Evolutionary conservation across 1,139 yeast genomes (phyloP).

Genomic region (Yamadazyma dushanensis): DNA sequence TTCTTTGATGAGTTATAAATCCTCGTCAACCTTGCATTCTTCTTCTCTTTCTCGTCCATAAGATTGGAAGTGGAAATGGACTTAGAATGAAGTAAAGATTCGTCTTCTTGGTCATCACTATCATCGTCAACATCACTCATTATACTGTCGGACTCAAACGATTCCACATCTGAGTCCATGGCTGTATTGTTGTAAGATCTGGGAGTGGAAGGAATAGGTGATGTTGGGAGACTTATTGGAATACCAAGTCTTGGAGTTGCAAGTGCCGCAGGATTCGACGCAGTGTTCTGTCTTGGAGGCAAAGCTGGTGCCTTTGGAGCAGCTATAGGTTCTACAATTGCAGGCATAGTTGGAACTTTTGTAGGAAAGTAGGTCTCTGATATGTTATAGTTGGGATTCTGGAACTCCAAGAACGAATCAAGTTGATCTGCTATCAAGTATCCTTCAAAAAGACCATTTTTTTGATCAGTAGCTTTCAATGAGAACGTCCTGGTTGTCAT

Average conservation of each 20-base stretch:
- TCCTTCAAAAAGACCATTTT: slow-evolving; percentile 35
- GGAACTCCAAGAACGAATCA: slow-evolving; percentile 28
- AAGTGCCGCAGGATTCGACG: slow-evolving; percentile 6
- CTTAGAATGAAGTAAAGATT: slow-evolving; percentile 9
- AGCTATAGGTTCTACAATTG: slow-evolving; percentile 17
- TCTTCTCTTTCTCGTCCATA: slow-evolving; percentile 22
- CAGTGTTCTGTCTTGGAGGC: slow-evolving; percentile 32
- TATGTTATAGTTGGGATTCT: slow-evolving; percentile 27
- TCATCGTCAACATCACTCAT: slow-evolving; percentile 17
- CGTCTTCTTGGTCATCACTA: slow-evolving; percentile 15
- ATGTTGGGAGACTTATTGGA: slow-evolving; percentile 15
- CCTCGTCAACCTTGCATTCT: slow-evolving; percentile 24
- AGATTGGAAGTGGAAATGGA: slow-evolving; percentile 25
- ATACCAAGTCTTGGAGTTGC: slow-evolving; percentile 14
- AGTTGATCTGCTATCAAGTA: slow-evolving; percentile 36
- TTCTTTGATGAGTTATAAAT: slow-evolving; percentile 40
- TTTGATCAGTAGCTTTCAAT: slow-evolving; percentile 28
- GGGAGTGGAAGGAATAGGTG: slow-evolving; percentile 14
- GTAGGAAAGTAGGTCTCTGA: slow-evolving; percentile 35
- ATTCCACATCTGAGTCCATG: slow-evolving; percentile 15
- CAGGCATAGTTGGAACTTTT: slow-evolving; percentile 18
- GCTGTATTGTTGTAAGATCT: slow-evolving; percentile 5
- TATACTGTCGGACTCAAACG: slow-evolving; percentile 20
- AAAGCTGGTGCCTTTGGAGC: slow-evolving; percentile 23
- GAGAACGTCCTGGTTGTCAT: slow-evolving; percentile 25